Conservation (phyloP, 306 rosid species). For the Delonix regia region DNA sequence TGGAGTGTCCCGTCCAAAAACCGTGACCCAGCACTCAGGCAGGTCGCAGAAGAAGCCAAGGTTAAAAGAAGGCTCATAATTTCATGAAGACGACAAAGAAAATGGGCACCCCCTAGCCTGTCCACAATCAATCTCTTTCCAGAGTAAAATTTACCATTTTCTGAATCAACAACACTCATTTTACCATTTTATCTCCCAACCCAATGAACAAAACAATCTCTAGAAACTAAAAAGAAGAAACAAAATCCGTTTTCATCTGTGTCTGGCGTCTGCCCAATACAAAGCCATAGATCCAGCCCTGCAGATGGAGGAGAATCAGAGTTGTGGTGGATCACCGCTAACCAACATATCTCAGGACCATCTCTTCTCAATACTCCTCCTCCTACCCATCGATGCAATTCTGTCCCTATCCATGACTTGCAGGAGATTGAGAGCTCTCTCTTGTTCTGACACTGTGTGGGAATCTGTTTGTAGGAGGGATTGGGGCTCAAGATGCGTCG, state of each 20-base stretch:
- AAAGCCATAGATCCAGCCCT: constrained; percentile 37
- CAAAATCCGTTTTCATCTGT: constrained; percentile 31
- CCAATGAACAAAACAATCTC: neutral
- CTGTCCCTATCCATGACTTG: constrained; percentile 77
- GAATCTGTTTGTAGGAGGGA: constrained; percentile 73
- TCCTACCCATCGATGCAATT: constrained; percentile 75
- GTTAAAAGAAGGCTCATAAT: constrained; percentile 34
- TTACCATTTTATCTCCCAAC: constrained; percentile 38
- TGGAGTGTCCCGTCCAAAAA: constrained; percentile 24
- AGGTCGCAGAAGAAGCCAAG: constrained; percentile 31
- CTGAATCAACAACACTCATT: constrained; percentile 24
- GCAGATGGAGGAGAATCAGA: constrained; percentile 58
- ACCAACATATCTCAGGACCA: constrained; percentile 70
- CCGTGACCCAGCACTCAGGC: constrained; percentile 27
- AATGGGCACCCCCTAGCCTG: constrained; percentile 42
- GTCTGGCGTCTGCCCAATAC: constrained; percentile 32
- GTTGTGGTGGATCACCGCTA: constrained; percentile 64
- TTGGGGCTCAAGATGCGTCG: constrained; percentile 71
- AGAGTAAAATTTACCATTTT: constrained; percentile 41
- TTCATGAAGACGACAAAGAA: constrained; percentile 43
- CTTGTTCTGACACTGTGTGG: constrained; percentile 76
- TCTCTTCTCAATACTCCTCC: constrained; percentile 63
- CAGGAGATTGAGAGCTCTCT: constrained; percentile 62
- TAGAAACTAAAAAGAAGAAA: neutral
- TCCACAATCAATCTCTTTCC: constrained; percentile 43